phyloP scores from a whole-genome alignment of 495 filamentous ascomycete genomes.

The Tuber borchii region DNA sequence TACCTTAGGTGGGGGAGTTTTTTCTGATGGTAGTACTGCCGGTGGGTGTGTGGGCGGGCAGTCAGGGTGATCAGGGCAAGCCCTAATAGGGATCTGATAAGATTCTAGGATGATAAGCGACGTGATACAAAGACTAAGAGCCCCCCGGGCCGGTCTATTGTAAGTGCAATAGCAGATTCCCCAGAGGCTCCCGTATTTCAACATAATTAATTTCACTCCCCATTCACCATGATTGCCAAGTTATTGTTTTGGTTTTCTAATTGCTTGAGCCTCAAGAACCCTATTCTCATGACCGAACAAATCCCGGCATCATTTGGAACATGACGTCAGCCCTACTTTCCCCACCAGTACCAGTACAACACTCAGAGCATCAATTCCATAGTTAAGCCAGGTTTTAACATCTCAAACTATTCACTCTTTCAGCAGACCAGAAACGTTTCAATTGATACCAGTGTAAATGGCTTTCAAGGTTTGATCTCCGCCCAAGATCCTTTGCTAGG shows the following conservation, averaged over 20 bases:
- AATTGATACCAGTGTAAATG: neutral
- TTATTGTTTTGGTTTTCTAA: neutral
- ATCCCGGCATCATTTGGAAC: neutral
- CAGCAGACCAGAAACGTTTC: neutral
- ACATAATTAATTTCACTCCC: neutral
- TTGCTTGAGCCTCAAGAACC: neutral
- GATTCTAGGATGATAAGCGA: neutral
- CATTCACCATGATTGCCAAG: neutral
- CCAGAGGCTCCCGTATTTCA: neutral
- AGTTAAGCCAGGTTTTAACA: neutral
- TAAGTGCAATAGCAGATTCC: neutral
- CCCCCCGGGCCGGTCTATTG: neutral
- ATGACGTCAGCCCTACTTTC: neutral
- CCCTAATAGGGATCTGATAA: neutral
- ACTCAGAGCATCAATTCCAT: neutral
- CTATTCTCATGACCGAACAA: neutral
- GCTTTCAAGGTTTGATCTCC: neutral
- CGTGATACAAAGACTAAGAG: neutral
- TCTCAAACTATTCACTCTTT: neutral
- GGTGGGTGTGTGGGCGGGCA: neutral
- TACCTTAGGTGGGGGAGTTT: neutral
- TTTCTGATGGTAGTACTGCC: neutral
- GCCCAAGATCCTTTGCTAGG: neutral
- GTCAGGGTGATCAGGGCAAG: neutral
- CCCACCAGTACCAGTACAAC: neutral